Evolutionary conservation across 345 rosid genomes (phyloP), one percentile per base, ranked within the genome.

Genomic region (Murraya paniculata): DNA sequence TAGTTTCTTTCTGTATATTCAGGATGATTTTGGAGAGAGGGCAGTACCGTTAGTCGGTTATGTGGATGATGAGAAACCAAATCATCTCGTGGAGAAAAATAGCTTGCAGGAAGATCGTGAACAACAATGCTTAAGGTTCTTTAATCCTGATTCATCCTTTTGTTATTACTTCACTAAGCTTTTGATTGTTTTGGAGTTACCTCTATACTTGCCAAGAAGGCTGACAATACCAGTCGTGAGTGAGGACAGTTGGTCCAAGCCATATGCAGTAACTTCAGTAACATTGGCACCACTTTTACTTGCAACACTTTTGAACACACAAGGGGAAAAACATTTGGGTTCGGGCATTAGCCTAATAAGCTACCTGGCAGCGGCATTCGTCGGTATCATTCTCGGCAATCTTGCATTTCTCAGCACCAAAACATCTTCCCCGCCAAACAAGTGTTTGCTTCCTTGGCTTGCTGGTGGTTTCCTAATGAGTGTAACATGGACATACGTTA

Each of bases 391-490:
- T 33, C 85, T 94, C 0, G 98, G 97, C 1, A 87, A 77, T 78
- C 55, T 89, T 71, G 97, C 98, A 53, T 86, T 75, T 13, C 82
- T 75, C 58, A 89, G 93, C 0, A 96, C 97, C 1, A 85, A 88
- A 67, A 84, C 55, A 33, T 79, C 82, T 14, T 68, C n/a, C 86
- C 97, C 99, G 4, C 99, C 98, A 64, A 85, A 81, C 77, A 92
- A 67, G 14, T 87, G 90, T 76, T 68, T 88, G 27, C 61, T 89
- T 7, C 92, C 89, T 6, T 96, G 99, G 98, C 89, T 93, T 39
- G 85, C 81, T 33, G 95, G 91, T 22, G 98, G 99, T 1, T 96
- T 96, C 79, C 67, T 90, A 0, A 96, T 94, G 99, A 92, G 98
- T 75, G 89, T 94, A 53, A 81, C 91, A 4, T 96, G 97, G 99